Base-by-base conservation (phyloP, 257 asterid genomes). In the Nyctanthes arbortristis region DNA sequence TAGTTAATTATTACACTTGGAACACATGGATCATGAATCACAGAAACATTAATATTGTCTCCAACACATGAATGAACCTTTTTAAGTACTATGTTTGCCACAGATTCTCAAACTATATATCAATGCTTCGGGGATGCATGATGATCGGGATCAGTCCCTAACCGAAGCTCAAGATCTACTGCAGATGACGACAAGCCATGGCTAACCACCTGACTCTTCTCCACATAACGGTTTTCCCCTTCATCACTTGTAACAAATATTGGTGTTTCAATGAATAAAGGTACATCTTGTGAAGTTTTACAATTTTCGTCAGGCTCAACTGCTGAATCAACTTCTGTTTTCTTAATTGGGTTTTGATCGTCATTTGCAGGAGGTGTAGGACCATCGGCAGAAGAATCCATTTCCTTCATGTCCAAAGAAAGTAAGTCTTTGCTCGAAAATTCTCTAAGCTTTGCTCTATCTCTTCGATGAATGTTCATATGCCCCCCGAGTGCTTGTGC, bases 401-500 rank as follows among this genome's bases (percentile, higher is more conserved):
- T 39, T 55, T 11, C 66, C 30, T 27, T 61, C 43, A 75, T 72
- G 31, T 76, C 79, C 67, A 73, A 59, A 34, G 79, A 75, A 8
- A 70, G 67, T 39, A 64, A 3, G n/a, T 67, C 75, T 2, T 82
- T 80, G n/a, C 66, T 34, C 12, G 80, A 73, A 39, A 78, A 67
- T 30, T 87, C 86, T 36, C 37, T 69, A 31, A 87, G 92, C 67
- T 78, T 86, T 0, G 93, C 95, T 62, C 95, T 78, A 60, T 87
- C 96, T 75, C 74, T 90, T 45, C 96, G 63, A 72, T 90, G 96
- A 9, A 87, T 84, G 64, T 87, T 90, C 96, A 87, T 87, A 66
- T 89, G 96, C 30, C 96, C 96, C 7, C 96, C 94, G 25, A 89
- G 74, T 2, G 96, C 96, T 61, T 87, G 95, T 0, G 96, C 95